phyloP scores from a whole-genome alignment of 108 stramenopile genomes.

The Nitzschia palea region DNA sequence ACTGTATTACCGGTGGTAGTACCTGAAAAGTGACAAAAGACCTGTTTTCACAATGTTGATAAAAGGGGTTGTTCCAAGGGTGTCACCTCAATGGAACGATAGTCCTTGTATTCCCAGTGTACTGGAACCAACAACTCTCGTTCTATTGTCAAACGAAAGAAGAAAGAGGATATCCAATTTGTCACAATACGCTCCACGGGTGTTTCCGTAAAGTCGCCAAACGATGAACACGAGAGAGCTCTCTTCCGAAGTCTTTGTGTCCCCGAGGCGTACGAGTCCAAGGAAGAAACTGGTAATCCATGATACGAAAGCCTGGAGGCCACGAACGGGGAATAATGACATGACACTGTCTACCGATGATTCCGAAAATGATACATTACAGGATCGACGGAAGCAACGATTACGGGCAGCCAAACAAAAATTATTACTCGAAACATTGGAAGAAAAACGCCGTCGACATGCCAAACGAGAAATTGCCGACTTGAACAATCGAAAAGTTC shows the following conservation, averaged over 20 bases:
- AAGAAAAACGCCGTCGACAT: background rate
- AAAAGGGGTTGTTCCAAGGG: too few relatives aligned
- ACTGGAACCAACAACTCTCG: too few relatives aligned
- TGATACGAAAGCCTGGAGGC: background rate
- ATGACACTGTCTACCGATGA: background rate
- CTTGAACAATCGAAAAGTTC: background rate
- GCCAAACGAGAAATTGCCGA: background rate
- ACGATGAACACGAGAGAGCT: conserved; percentile 11
- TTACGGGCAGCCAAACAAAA: background rate
- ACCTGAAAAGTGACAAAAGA: too few relatives aligned
- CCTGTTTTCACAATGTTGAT: too few relatives aligned
- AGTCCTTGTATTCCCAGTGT: too few relatives aligned
- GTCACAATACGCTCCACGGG: too few relatives aligned
- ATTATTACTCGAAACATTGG: background rate
- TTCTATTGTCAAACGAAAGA: too few relatives aligned
- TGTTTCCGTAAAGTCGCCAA: background rate
- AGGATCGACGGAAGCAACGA: background rate
- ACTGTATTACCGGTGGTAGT: too few relatives aligned
- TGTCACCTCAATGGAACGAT: too few relatives aligned
- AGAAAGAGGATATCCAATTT: too few relatives aligned
- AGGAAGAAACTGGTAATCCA: background rate
- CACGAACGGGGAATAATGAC: too few relatives aligned
- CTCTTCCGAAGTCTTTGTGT: background rate
- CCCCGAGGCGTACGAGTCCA: background rate
- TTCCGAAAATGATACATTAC: background rate